phyloP scores from a whole-genome alignment of 495 filamentous ascomycete genomes.

The Xylaria nigripes region DNA sequence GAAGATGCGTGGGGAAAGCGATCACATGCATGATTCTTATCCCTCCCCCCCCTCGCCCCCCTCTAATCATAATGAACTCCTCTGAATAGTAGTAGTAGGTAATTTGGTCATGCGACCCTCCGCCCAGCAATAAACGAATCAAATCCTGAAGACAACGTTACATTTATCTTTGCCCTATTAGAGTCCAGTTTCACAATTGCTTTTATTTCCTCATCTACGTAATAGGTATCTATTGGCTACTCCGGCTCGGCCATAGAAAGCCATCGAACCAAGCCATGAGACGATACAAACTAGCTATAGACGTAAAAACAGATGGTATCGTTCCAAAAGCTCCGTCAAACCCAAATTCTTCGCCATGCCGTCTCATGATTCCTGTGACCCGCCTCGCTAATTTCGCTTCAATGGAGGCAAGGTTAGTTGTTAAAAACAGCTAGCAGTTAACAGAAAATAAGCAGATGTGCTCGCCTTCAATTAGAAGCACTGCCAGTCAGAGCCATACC shows the following conservation, averaged over 20 bases:
- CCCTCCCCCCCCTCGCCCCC: no score
- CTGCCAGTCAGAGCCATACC: not conserved
- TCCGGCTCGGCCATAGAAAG: not conserved
- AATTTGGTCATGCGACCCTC: no score
- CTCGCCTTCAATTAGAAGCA: not conserved
- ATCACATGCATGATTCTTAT: not conserved
- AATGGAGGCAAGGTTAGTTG: not conserved
- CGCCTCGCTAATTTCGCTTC: slow-evolving; percentile 20
- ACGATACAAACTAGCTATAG: not conserved
- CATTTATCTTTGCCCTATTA: no score
- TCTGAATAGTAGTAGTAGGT: no score
- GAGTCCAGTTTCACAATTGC: no score
- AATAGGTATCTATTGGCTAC: not conserved
- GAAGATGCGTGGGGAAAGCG: not conserved
- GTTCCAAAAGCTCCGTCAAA: not conserved
- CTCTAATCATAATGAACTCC: not conserved
- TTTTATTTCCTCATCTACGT: not conserved
- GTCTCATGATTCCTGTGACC: slow-evolving; percentile 15
- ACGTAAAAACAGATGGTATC: slow-evolving; percentile 6
- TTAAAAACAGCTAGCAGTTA: not conserved
- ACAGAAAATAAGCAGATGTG: not conserved
- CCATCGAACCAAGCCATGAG: not conserved
- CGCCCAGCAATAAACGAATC: no score
- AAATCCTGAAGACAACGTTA: no score
- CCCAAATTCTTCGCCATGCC: not conserved